Evolutionary conservation across 2,329 filamentous ascomycete genomes (phyloP).

Genomic region (Diplodia mutila): DNA sequence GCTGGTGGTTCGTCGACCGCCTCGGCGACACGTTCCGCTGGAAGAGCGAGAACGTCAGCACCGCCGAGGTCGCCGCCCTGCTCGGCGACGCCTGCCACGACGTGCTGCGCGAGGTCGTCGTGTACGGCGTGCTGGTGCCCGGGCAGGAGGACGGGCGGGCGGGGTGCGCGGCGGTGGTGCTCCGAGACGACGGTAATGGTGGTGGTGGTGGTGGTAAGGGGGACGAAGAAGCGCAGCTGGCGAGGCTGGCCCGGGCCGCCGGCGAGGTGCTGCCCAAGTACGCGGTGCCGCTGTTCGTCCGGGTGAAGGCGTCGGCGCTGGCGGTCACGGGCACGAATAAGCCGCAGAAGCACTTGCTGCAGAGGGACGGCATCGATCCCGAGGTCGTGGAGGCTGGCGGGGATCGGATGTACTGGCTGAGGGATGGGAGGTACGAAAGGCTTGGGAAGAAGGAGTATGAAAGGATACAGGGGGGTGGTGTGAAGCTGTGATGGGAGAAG

Average conservation of each 20-base stretch:
- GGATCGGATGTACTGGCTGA: constrained; percentile 29
- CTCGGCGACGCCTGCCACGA: constrained; percentile 36
- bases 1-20: constrained; percentile 54
- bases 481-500: constrained; percentile 11
- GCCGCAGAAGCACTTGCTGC: constrained; percentile 74
- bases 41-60: constrained; percentile 56
- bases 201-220: not conserved
- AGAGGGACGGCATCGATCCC: constrained; percentile 68
- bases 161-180: constrained; percentile 52
- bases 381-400: constrained; percentile 47
- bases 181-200: not conserved
- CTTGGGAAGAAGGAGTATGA: constrained; percentile 12
- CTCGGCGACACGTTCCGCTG: constrained; percentile 56
- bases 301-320: constrained; percentile 59
- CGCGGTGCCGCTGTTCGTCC: constrained; percentile 74
- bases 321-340: constrained; percentile 76
- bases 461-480: constrained; percentile 14
- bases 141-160: constrained; percentile 58
- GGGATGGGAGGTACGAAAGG: constrained; percentile 16
- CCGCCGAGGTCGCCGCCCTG: constrained; percentile 52
- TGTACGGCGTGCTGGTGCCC: constrained; percentile 54
- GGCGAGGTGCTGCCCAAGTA: constrained; percentile 68
- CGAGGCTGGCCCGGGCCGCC: constrained; percentile 45
- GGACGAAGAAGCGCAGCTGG: not conserved
- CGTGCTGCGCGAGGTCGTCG: constrained; percentile 51